phyloP scores from a whole-genome alignment of 257 asterid species.

The Solanum neorickii region DNA sequence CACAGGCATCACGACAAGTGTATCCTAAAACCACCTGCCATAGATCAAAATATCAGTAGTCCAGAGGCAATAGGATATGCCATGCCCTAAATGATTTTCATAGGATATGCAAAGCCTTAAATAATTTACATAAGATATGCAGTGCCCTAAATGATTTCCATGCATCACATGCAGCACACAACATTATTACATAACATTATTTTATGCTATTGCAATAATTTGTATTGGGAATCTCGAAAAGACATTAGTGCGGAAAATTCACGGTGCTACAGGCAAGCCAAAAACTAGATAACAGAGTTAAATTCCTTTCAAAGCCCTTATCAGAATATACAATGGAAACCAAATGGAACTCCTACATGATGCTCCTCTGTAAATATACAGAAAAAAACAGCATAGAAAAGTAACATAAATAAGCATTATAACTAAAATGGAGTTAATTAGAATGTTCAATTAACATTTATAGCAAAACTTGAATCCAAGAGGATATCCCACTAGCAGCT shows the following conservation, averaged over 20 bases:
- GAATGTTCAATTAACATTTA: background rate
- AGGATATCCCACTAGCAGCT: background rate
- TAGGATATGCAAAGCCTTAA: background rate
- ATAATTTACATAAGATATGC: background rate
- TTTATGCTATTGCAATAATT: background rate
- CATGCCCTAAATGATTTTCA: background rate
- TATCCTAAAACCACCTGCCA: slow-evolving; percentile 94
- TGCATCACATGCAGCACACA: background rate
- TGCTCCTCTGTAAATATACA: background rate
- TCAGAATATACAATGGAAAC: background rate
- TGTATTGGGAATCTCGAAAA: background rate
- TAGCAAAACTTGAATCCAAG: background rate
- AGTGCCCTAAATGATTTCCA: background rate
- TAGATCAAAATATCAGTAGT: background rate
- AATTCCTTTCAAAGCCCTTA: background rate
- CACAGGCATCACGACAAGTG: slow-evolving; percentile 99
- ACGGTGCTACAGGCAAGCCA: background rate
- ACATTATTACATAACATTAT: background rate
- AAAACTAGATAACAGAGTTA: background rate
- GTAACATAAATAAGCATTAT: background rate
- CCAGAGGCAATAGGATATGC: background rate
- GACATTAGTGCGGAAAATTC: background rate
- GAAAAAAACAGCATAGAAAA: background rate
- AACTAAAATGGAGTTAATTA: background rate
- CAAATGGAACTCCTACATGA: background rate